Evolutionary conservation across 2,329 filamentous ascomycete genomes (phyloP), one percentile per base, ranked within the genome.

Genomic region (Waltergamsia citrina): DNA sequence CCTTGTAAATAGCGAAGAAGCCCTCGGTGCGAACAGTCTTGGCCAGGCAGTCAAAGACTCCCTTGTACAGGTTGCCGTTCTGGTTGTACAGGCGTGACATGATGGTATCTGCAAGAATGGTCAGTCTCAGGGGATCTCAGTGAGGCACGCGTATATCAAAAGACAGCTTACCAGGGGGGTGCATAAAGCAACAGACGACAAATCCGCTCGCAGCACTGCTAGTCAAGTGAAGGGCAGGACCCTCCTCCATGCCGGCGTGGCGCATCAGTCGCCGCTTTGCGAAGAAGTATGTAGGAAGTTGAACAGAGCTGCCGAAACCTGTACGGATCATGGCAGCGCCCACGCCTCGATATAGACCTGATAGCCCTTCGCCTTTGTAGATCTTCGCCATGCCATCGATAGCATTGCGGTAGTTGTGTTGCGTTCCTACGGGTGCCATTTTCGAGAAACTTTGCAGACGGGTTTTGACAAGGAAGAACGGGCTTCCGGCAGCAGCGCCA

Each of bases 41-140:
- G 54, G 74, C 76, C 39, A 96, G 61, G 56, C 92, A 98, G 62
- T 98, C 92, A 42, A 94, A 84, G 5, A 93, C 85, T 38, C 88
- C 84, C 46, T 74, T 80, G 68, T 98, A 98, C n/a, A 98, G 71
- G 54, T 95, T 94, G 34, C 92, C 92, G 41, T 88, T 94, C 59
- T 98, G 92, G 66, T 98, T 98, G 69, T 98, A 98, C 69, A 98
- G 81, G 42, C 92, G 82, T 41, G 86, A 92, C 92, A 98, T 98
- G 62, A 98, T 85, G 5, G 92, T 98, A 57, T 98, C 92, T 74
- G 40, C 5, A 18, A 18, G 18, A 23, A n/a, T 30, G 28, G 28
- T 16, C n/a, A 23, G 5, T 4, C 16, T 11, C 10, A 30, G 36
- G 30, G 8, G n/a, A n/a, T 24, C 8, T 8, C 22, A 24, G 22